phyloP scores from a whole-genome alignment of 306 rosid genomes.

The Canavalia gladiata region DNA sequence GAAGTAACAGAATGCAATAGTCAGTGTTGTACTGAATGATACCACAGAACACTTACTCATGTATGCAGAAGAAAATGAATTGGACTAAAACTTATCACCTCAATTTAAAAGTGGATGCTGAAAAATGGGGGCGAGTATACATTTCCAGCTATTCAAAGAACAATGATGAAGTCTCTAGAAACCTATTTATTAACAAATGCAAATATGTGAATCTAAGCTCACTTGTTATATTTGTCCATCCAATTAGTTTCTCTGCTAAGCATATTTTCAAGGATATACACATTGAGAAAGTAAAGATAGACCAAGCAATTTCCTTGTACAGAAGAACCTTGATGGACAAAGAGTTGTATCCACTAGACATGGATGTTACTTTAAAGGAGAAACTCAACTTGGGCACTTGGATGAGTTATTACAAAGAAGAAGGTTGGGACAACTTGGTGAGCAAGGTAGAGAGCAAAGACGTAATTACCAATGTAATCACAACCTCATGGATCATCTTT shows the following conservation, averaged over 20 bases:
- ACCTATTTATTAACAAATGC: conserved; percentile 73
- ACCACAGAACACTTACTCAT: not conserved
- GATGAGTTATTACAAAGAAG: conserved; percentile 70
- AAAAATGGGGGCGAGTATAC: conserved; percentile 76
- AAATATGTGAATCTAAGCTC: conserved; percentile 66
- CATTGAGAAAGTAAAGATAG: conserved; percentile 57
- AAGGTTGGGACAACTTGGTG: conserved; percentile 52
- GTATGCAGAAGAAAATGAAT: conserved; percentile 64
- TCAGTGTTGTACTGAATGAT: not conserved
- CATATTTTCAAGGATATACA: conserved; percentile 57
- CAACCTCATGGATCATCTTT: conserved; percentile 71
- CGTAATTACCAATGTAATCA: conserved; percentile 39
- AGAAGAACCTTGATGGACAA: conserved; percentile 54
- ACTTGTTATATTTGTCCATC: conserved; percentile 67
- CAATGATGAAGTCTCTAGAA: conserved; percentile 65
- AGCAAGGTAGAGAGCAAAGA: conserved; percentile 42
- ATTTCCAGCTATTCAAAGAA: conserved; percentile 67
- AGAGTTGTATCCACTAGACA: conserved; percentile 67
- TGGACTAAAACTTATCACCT: conserved; percentile 66
- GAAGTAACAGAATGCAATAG: not conserved
- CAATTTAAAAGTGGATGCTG: conserved; percentile 78
- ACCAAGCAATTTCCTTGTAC: conserved; percentile 51
- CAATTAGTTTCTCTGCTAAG: conserved; percentile 51
- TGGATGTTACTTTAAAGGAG: conserved; percentile 72
- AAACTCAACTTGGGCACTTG: conserved; percentile 76